Conservation (phyloP, 179 eudicot genomes). For the Spergularia azorica region DNA sequence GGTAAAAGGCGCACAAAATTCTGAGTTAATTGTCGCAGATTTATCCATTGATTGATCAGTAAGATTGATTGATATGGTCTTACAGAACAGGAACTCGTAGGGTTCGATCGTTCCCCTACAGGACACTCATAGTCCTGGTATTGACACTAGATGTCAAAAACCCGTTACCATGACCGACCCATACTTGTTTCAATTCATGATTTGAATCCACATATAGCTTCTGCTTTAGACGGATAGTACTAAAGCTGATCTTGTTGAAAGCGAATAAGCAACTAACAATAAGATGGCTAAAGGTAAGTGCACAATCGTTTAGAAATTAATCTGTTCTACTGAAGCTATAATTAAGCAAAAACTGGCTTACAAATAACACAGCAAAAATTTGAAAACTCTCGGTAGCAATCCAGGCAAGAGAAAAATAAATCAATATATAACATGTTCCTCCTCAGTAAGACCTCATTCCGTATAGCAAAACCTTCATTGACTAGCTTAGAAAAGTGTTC, state of each 20-base stretch:
- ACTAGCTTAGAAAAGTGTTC: slow-evolving; percentile 6
- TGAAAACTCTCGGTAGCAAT: slow-evolving; percentile 11
- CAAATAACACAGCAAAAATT: slow-evolving; percentile 18
- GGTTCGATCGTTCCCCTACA: too few relatives aligned
- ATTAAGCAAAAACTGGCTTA: background rate
- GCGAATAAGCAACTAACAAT: background rate
- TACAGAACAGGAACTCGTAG: too few relatives aligned
- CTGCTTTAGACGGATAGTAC: background rate
- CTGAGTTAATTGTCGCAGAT: too few relatives aligned
- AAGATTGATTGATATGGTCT: too few relatives aligned
- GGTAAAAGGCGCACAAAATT: too few relatives aligned
- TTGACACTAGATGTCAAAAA: too few relatives aligned
- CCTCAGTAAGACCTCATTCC: slow-evolving; percentile 22
- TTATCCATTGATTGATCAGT: too few relatives aligned
- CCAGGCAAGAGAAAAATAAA: slow-evolving; percentile 16
- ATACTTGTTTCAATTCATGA: too few relatives aligned
- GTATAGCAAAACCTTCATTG: slow-evolving; percentile 1
- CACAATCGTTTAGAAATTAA: background rate
- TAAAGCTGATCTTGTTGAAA: background rate
- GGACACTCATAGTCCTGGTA: too few relatives aligned
- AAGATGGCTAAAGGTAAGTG: slow-evolving; percentile 5
- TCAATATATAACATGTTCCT: slow-evolving; percentile 2
- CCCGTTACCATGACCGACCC: too few relatives aligned
- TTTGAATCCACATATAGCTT: background rate
- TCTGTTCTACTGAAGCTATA: slow-evolving; percentile 10